Conservation (phyloP, 768 basidiomycete genomes). For the Rubroboletus satanas region DNA sequence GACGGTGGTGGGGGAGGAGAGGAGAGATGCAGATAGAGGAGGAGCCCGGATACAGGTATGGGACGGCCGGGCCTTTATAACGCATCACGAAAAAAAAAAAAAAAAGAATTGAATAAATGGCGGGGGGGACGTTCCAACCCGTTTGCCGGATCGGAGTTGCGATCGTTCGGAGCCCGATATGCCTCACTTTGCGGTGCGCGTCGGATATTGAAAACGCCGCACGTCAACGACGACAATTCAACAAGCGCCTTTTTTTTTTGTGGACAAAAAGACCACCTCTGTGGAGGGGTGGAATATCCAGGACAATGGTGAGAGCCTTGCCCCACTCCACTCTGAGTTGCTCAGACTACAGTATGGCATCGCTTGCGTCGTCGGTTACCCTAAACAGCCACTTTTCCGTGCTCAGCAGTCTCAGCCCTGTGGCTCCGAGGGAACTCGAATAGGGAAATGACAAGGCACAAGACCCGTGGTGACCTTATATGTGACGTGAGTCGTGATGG, state of each 20-base stretch:
- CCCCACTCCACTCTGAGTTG: too few relatives aligned
- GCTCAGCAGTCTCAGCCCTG: background rate
- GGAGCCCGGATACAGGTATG: background rate
- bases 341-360: background rate
- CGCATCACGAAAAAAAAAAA: background rate
- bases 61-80: slow-evolving; percentile 19
- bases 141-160: slow-evolving; percentile 13
- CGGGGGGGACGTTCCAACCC: slow-evolving; percentile 10
- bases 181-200: background rate
- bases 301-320: background rate
- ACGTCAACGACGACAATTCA: slow-evolving; percentile 4
- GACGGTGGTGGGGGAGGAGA: background rate
- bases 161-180: slow-evolving; percentile 8
- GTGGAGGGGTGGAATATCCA: background rate
- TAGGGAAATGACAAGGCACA: background rate
- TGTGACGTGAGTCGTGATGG: slow-evolving; percentile 9
- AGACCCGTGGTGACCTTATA: background rate
- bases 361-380: background rate
- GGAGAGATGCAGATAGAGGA: background rate
- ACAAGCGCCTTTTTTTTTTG: background rate
- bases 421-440: background rate
- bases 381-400: background rate
- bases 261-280: background rate
- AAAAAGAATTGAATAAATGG: background rate
- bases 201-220: slow-evolving; percentile 12